Conservation (phyloP, 2,329 filamentous ascomycete species). For the Pseudofabraea citricarpa region DNA sequence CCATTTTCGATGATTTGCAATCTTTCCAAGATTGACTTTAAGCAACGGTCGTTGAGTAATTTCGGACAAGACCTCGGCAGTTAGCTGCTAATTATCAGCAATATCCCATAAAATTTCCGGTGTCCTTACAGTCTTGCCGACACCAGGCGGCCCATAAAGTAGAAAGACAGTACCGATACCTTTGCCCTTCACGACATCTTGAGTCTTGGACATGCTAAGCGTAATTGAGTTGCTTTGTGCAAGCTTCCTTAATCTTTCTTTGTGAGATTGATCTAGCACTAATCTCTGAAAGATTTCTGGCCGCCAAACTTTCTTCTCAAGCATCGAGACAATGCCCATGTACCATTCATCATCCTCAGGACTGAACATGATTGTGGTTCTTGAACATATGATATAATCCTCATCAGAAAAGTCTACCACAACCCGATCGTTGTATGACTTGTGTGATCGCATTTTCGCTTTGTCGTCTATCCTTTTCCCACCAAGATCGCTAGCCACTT, state of each 20-base stretch:
- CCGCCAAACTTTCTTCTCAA: not conserved
- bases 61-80: constrained; percentile 7
- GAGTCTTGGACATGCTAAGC: not conserved
- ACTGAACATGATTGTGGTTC: constrained; percentile 2
- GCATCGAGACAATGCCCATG: not conserved
- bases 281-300: not conserved
- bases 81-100: not conserved
- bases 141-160: constrained; percentile 9
- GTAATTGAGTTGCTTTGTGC: not conserved
- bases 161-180: constrained; percentile 12
- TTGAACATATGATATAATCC: constrained; percentile 1
- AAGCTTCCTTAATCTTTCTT: not conserved
- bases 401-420: constrained; percentile 1
- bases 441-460: not conserved
- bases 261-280: not conserved
- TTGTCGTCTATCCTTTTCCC: not conserved
- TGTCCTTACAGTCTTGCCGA: constrained; percentile 10
- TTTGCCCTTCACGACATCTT: constrained; percentile 21
- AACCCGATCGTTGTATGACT: no score
- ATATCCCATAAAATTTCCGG: not conserved
- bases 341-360: constrained; percentile 4
- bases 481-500: not conserved
- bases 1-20: constrained; percentile 5
- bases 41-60: constrained; percentile 5
- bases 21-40: constrained; percentile 4